Base-by-base conservation (phyloP, 2,329 filamentous ascomycete genomes). In the Hypoxylon sp. region DNA sequence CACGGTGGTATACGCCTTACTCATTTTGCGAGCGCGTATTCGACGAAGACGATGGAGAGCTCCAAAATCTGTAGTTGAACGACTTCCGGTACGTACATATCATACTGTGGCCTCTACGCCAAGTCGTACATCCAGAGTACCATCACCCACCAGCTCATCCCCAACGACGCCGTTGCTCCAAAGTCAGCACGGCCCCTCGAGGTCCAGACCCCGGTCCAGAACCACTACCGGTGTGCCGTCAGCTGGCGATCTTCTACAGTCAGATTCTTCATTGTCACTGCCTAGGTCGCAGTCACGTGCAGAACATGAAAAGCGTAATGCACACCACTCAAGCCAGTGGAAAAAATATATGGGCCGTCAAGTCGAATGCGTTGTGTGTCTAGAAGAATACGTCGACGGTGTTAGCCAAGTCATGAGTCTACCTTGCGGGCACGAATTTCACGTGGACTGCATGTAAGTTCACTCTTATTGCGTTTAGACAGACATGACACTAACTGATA, bases 371-470 rank as follows among this genome's bases (percentile, higher is more conserved):
- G 95, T 98, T 11, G 95, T 99, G 1, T 99, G 96, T 76, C 83
- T 99, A 35, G 96, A 99, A 78, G 96, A 99, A 78, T 99, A 98
- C 77, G 86, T 97, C 22, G 95, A 98, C 79, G 96, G 96, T 42
- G 90, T 98, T 75, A 97, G 94, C 79, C 89, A 90, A 76, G 95
- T 99, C 42, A 99, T 99, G 96, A 97, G 94, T 77, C 83, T 99
- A 66, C 96, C 96, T 7, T 99, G 96, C 81, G 96, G 96, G 37
- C 96, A 99, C 79, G 96, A 99, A 77, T 99, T 98, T 81, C 96
- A 99, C 80, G 95, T 87, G 30, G 94, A 97, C 78, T 99, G 96
- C 94, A 98, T 99, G 94, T 97, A 83, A 91, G 94, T 92, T 58
- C 62, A 63, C 10, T 30, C 6, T 33, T 13, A 1, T 20, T 20